Percentiles rank a stretch among this genome's conserved stretches.
Evolutionary conservation across 306 rosid species (phyloP).

Genomic region (Pachyrhizus erosus): DNA sequence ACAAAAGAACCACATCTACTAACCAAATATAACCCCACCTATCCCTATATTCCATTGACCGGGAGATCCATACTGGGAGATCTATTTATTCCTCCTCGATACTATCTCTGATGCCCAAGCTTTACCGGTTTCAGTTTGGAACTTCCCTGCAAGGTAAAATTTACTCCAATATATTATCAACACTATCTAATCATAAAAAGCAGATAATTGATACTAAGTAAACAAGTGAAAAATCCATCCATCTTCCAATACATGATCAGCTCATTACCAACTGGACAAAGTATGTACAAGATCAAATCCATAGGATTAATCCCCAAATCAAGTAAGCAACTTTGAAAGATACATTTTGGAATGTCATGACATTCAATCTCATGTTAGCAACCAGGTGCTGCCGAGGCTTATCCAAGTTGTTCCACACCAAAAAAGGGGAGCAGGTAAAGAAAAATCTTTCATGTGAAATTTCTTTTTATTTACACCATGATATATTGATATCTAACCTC

Average conservation of each 20-base stretch:
- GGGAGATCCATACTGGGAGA: neutral
- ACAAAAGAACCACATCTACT: neutral
- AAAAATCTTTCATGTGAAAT: neutral
- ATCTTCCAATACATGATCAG: neutral
- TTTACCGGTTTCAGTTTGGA: conserved; percentile 86
- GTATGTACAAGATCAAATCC: neutral
- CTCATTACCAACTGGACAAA: neutral
- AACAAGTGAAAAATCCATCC: conserved; percentile 1
- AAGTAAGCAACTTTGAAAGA: neutral
- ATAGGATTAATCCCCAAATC: neutral
- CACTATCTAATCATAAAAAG: neutral
- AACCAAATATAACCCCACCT: neutral
- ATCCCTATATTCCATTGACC: neutral
- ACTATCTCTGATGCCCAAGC: conserved; percentile 89
- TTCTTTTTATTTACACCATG: neutral
- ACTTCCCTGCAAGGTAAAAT: conserved; percentile 67
- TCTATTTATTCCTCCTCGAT: conserved; percentile 60
- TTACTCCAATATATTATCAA: conserved; percentile 1
- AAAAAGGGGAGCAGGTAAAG: neutral
- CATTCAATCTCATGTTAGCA: conserved; percentile 17
- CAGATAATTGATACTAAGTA: neutral
- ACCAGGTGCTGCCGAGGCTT: neutral
- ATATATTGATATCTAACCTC: neutral
- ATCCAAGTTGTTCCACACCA: neutral
- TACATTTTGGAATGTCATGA: neutral